Conservation (phyloP, 768 basidiomycete species). For the Russula olivacea region DNA sequence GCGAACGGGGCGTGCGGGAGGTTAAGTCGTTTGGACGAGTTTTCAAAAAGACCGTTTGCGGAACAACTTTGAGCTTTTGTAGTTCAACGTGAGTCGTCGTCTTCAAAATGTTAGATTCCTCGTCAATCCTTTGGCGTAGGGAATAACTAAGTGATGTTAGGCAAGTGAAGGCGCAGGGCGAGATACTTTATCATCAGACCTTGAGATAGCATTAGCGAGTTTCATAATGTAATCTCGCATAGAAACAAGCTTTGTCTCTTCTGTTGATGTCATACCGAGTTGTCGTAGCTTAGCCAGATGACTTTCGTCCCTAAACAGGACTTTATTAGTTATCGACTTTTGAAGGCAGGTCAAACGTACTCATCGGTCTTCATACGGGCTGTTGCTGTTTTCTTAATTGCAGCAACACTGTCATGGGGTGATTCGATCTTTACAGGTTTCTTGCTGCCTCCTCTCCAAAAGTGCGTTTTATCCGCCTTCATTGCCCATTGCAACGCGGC, state of each 20-base stretch:
- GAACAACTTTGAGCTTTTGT: conserved; percentile 82
- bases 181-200: conserved; percentile 35
- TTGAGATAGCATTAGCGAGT: conserved; percentile 71
- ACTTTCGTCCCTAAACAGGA: conserved; percentile 57
- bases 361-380: conserved; percentile 64
- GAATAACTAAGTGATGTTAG: conserved; percentile 47
- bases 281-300: conserved; percentile 77
- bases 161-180: background rate
- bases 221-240: conserved; percentile 87
- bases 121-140: conserved; percentile 56
- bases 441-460: conserved; percentile 62
- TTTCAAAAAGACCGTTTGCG: conserved; percentile 86
- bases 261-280: conserved; percentile 74
- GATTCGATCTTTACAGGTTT: conserved; percentile 53
- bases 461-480: conserved; percentile 70
- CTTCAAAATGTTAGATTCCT: conserved; percentile 58
- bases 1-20: conserved; percentile 35
- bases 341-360: conserved; percentile 43
- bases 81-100: conserved; percentile 67
- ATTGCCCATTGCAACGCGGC: conserved; percentile 85
- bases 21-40: conserved; percentile 41
- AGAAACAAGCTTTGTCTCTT: conserved; percentile 81
- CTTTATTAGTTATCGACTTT: conserved; percentile 11
- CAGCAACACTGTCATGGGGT: conserved; percentile 64
- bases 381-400: conserved; percentile 50